These are phyloP conservation scores for Paraconiothyrium brasiliense DNA, from an alignment of 2,329 filamentous ascomycete genomes.

Conservation along the genomic window DNA sequence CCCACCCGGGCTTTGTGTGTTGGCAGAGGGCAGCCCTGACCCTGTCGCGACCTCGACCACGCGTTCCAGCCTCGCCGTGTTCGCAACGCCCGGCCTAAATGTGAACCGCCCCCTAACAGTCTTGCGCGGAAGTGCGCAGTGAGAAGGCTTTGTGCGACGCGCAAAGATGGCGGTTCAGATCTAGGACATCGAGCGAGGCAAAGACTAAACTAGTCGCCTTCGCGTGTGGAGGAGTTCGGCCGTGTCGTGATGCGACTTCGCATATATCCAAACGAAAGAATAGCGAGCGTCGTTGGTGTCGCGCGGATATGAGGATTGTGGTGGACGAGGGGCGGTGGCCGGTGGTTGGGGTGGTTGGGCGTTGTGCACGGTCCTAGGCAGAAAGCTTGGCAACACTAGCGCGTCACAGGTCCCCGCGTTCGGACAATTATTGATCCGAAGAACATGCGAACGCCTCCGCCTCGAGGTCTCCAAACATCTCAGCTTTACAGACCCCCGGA, in stretches of 20 bases:
- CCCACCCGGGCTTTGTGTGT: constrained; percentile 7
- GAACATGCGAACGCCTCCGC: too few species aligned
- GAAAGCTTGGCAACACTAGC: too few species aligned
- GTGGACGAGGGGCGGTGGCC: neutral
- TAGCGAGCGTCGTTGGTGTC: neutral
- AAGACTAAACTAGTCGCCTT: neutral
- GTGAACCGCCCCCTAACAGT: constrained; percentile 1
- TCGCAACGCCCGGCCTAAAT: constrained; percentile 1
- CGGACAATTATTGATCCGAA: too few species aligned
- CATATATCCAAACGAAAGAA: neutral
- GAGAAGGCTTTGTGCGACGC: neutral
- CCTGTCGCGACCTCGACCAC: neutral
- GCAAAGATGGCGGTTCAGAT: constrained; percentile 8
- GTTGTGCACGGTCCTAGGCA: too few species aligned
- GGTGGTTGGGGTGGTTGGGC: neutral
- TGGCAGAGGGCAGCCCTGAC: constrained; percentile 8
- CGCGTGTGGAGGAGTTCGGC: neutral
- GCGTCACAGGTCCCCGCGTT: too few species aligned
- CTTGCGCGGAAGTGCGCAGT: neutral
- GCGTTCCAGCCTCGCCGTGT: neutral
- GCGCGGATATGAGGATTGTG: too few species aligned
- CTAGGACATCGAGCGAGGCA: neutral
- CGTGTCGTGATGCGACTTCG: neutral
- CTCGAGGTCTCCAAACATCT: too few species aligned
- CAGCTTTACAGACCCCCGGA: too few species aligned